Evolutionary conservation across 345 rosid genomes (phyloP), one percentile per base, ranked within the genome.

Genomic region (Odontarrhena argentea): DNA sequence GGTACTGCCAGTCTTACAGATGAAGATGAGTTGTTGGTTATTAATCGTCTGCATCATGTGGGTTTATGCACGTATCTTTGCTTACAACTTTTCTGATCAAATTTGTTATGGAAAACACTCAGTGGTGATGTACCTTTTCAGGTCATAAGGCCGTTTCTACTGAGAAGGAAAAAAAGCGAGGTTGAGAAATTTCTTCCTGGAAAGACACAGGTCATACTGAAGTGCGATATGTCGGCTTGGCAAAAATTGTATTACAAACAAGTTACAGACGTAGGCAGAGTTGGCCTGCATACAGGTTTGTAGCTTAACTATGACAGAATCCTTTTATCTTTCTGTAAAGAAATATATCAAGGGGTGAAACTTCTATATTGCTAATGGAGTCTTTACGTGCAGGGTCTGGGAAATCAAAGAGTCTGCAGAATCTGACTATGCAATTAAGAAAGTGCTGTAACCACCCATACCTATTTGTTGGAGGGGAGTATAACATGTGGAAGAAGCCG

Each of bases 381-480:
- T 35, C 35, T 47, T 65, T 38, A 64, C 59, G 53, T 76, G 75
- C 93, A 95, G 99, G 96, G 58, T 68, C 91, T 46, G 92, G 97
- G 58, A 91, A 80, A 75, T 87, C 97, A 65, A 95, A 85, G 81
- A 84, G 88, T 69, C 83, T 95, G 55, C 96, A 95, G 68, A 95
- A 95, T 74, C 74, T 95, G 68, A 62, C 99, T 8, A 91, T 94
- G 99, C 99, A 94, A 81, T 85, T 91, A 65, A 87, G 99, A 67
- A 95, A 95, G 85, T 95, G 99, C 58, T 95, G 99, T 81, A 95
- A 95, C 81, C 99, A 95, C 62, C 99, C 99, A 5, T 91, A 89
- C 60, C 96, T 95, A 68, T 95, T 95, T 74, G 85, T 87, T 32
- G 93, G 83, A 65, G 86, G 87, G 40, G 81, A 68, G 48, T 83